phyloP scores from a whole-genome alignment of 2,329 filamentous ascomycete genomes.

The Parafenestella ontariensis region DNA sequence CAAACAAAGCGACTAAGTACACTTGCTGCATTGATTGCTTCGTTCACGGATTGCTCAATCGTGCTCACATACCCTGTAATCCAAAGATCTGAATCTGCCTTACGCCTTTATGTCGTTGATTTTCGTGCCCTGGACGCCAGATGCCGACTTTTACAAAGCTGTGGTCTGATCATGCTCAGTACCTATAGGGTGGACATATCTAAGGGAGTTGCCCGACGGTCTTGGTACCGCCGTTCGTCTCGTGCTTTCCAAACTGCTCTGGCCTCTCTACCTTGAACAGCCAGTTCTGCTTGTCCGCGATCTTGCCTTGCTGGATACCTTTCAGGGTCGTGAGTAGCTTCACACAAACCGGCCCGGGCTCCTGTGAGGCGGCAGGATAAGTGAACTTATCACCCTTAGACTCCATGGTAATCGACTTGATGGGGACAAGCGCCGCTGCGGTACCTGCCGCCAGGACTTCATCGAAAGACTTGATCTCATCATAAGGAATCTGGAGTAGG shows the following conservation, averaged over 20 bases:
- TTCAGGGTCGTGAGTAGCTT: slow-evolving; percentile 79
- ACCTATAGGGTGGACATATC: not conserved
- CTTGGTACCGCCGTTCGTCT: slow-evolving; percentile 30
- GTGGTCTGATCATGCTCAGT: not conserved
- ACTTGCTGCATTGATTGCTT: not conserved
- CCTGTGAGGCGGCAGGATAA: slow-evolving; percentile 65
- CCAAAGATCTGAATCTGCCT: not conserved
- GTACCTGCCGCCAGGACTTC: slow-evolving; percentile 94
- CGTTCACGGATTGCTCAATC: not conserved
- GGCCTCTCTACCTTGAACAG: slow-evolving; percentile 56
- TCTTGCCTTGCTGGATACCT: slow-evolving; percentile 83
- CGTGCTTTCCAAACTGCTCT: slow-evolving; percentile 44
- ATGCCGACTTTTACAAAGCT: not conserved
- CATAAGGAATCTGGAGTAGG: slow-evolving; percentile 65
- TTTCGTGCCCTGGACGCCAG: not conserved
- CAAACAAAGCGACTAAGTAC: not conserved
- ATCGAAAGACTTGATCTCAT: slow-evolving; percentile 67
- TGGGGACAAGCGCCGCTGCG: slow-evolving; percentile 88
- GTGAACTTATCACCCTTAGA: slow-evolving; percentile 63
- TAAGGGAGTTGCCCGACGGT: slow-evolving; percentile 47
- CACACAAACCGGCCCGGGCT: slow-evolving; percentile 75
- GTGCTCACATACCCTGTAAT: not conserved
- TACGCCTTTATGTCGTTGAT: not conserved
- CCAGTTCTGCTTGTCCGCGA: slow-evolving; percentile 81
- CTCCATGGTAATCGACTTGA: slow-evolving; percentile 83